Evolutionary conservation across 2,329 filamentous ascomycete species (phyloP).

Genomic region (Aureobasidium sp.): DNA sequence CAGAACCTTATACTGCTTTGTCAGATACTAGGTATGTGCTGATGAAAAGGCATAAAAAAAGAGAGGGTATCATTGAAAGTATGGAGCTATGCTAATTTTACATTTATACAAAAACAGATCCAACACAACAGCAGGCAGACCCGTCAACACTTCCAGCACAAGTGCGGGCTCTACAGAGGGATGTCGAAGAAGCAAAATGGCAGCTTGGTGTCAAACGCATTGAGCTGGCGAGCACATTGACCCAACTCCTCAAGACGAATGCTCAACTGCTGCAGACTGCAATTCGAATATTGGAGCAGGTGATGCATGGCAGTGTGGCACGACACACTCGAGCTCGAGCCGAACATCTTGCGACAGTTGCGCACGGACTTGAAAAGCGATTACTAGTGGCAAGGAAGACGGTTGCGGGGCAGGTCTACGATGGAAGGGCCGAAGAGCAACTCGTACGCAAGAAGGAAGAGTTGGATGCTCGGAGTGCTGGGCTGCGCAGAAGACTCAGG

Average conservation of each 20-base stretch:
- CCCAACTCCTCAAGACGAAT: slow-evolving; percentile 31
- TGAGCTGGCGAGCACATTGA: slow-evolving; percentile 29
- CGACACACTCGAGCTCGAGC: slow-evolving; percentile 36
- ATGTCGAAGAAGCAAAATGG: slow-evolving; percentile 18
- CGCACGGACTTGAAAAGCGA: slow-evolving; percentile 36
- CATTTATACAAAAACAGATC: slow-evolving; percentile 12
- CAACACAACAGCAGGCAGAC: slow-evolving; percentile 6
- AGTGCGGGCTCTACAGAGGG: slow-evolving; percentile 14
- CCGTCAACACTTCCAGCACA: slow-evolving; percentile 4
- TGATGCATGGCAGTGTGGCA: slow-evolving; percentile 38
- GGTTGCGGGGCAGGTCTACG: slow-evolving; percentile 21
- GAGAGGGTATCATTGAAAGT: slow-evolving; percentile 8
- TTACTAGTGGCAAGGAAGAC: slow-evolving; percentile 26
- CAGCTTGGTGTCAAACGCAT: slow-evolving; percentile 27
- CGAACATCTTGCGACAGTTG: slow-evolving; percentile 36
- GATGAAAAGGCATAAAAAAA: not conserved
- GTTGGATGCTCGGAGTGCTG: not conserved
- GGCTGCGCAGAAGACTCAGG: slow-evolving; percentile 3
- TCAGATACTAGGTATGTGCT: slow-evolving; percentile 21
- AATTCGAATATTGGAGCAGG: slow-evolving; percentile 41
- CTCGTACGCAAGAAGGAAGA: not conserved
- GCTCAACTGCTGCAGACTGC: slow-evolving; percentile 31
- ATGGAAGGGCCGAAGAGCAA: slow-evolving; percentile 20
- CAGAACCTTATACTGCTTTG: slow-evolving; percentile 28
- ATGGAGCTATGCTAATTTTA: slow-evolving; percentile 6